Conservation (phyloP, 2,329 filamentous ascomycete species). For the Byssochlamys sp. region DNA sequence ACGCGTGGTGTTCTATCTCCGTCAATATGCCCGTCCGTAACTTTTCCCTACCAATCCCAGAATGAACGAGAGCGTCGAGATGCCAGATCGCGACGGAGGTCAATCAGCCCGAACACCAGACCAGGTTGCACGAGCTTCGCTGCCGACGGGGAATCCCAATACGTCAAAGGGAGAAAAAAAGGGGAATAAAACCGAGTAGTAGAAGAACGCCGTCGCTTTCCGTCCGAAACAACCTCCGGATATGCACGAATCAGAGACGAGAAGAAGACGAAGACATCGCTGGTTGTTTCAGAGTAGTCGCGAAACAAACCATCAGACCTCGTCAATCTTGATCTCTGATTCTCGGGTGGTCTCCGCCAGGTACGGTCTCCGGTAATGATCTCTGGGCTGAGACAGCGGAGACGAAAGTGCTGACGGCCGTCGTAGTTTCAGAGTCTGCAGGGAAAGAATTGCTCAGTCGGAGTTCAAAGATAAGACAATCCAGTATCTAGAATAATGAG, state of each 20-base stretch:
- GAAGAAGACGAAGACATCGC: neutral
- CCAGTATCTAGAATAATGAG: neutral
- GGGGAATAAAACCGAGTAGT: conserved; percentile 6
- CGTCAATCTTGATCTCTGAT: conserved; percentile 4
- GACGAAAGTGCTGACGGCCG: conserved; percentile 31
- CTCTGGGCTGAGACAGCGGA: conserved; percentile 3
- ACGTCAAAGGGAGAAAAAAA: conserved; percentile 2
- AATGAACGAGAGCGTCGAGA: neutral
- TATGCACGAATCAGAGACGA: neutral
- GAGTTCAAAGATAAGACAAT: neutral
- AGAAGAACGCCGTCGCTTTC: conserved; percentile 1
- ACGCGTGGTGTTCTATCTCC: neutral
- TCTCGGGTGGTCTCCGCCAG: conserved; percentile 2
- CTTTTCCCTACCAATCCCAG: neutral
- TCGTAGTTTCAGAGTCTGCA: conserved; percentile 28
- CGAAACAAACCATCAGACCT: conserved; percentile 2
- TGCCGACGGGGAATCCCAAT: neutral
- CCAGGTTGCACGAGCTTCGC: neutral
- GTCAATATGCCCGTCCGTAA: neutral
- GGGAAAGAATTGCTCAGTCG: neutral
- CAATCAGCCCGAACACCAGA: neutral
- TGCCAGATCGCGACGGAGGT: neutral
- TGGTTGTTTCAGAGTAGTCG: neutral
- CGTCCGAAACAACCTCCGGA: neutral
- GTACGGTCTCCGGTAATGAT: conserved; percentile 9